phyloP scores from a whole-genome alignment of 2,329 filamentous ascomycete genomes.

The Fusarium nematophilum region DNA sequence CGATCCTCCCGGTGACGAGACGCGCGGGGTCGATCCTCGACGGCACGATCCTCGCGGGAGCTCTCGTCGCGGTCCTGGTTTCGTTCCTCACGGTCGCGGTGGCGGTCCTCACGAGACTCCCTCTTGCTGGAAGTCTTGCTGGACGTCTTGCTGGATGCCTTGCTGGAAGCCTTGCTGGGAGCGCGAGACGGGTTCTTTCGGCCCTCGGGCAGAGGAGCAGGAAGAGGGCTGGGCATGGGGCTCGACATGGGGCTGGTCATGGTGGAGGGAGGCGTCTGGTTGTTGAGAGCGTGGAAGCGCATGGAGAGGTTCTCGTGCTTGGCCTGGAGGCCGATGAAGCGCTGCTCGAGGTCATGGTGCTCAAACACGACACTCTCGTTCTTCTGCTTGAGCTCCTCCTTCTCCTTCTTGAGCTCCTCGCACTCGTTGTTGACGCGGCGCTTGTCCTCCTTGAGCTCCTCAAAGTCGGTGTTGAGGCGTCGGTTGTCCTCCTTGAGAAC shows the following conservation, averaged over 20 bases:
- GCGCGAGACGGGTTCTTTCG: constrained; percentile 45
- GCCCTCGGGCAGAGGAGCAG: constrained; percentile 42
- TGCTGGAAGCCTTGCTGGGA: constrained; percentile 46
- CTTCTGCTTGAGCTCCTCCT: constrained; percentile 36
- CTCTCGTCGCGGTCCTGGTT: constrained; percentile 37
- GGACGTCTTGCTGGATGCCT: constrained; percentile 43
- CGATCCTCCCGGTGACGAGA: constrained; percentile 30
- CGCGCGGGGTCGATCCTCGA: constrained; percentile 18
- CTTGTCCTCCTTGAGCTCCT: constrained; percentile 43
- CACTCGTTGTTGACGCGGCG: constrained; percentile 43
- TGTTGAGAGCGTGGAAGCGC: constrained; percentile 44
- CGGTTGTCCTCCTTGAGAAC: constrained; percentile 43
- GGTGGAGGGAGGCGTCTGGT: constrained; percentile 34
- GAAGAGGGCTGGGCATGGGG: constrained; percentile 37
- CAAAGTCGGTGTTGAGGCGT: constrained; percentile 39
- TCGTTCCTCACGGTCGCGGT: constrained; percentile 38
- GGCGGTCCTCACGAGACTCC: constrained; percentile 42
- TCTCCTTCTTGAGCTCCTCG: constrained; percentile 39
- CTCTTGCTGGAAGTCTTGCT: constrained; percentile 41
- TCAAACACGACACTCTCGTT: constrained; percentile 45
- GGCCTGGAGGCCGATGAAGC: constrained; percentile 44
- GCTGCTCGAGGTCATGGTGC: constrained; percentile 42
- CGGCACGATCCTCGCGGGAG: constrained; percentile 33
- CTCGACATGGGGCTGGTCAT: constrained; percentile 42
- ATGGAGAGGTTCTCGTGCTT: constrained; percentile 46